Base-by-base conservation (phyloP, 106 monocot genomes). In the Dendrobium chrysotoxum region DNA sequence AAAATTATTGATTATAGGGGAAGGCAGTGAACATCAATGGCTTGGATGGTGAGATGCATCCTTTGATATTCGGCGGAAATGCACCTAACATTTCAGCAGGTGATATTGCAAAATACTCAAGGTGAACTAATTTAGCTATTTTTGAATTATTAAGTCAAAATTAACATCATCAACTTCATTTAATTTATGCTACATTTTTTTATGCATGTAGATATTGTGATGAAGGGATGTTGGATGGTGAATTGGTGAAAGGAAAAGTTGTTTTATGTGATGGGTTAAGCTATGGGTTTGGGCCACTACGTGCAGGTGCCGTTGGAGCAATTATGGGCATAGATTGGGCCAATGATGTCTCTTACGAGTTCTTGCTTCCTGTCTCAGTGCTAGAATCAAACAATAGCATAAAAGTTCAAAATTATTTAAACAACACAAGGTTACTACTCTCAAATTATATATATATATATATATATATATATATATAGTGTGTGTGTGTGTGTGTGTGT, bases 221-320 rank as follows among this genome's bases (percentile, higher is more conserved):
- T 77, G 0, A 5, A 0, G 81, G 64, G 18, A 55, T 79, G 4
- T 31, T 86, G 79, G 75, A 86, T 26, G 44, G 3, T 10, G 67
- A 75, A 75, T 3, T 53, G 44, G 82, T 80, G 75, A 82, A 86
- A 16, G 86, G 82, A 38, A 86, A 67, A 53, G 67, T 86, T 40
- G 82, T 86, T 50, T 28, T 86, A n/a, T 86, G 86, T 44, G 79
- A 79, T 39, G 13, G 12, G 4, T 3, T 42, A 25, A 70, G 26
- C 28, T 15, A 35, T 53, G 79, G 15, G 28, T 72, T 40, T 0
- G 86, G 79, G 4, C 82, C 72, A 38, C 72, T 67, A 3, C 75
- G 9, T 20, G 82, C 75, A 40, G 79, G 86, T 0, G 82, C 86
- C 0, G 28, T 72, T 26, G 86, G 79, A 28, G 55, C 82, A 17